phyloP scores from a whole-genome alignment of 768 basidiomycete species.

The Rhodotorula toruloides region DNA sequence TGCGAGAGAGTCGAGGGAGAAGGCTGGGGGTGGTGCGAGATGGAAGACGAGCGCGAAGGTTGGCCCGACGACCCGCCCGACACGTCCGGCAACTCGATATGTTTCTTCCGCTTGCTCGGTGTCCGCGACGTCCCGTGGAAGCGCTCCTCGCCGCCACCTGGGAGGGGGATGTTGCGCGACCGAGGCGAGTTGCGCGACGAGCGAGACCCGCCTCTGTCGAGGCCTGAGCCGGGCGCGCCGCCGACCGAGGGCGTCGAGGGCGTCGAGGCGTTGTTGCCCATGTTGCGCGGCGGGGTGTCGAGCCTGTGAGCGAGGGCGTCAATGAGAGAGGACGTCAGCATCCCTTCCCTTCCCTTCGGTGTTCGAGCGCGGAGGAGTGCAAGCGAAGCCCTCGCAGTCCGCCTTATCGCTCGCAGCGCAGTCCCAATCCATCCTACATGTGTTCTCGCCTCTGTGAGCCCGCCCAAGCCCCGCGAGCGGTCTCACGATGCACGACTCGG shows the following conservation, averaged over 20 bases:
- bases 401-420: too few species aligned
- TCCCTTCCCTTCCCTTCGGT: too few species aligned
- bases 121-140: not conserved
- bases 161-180: not conserved
- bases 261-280: constrained; percentile 24
- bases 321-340: not conserved
- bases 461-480: too few species aligned
- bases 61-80: not conserved
- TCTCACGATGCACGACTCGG: too few species aligned
- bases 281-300: not conserved
- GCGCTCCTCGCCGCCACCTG: not conserved
- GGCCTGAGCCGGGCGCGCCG: not conserved
- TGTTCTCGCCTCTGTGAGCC: too few species aligned
- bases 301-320: not conserved
- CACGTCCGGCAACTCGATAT: not conserved
- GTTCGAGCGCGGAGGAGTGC: too few species aligned
- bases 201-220: not conserved
- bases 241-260: not conserved
- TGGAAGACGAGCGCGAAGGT: constrained; percentile 1
- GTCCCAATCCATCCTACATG: too few species aligned
- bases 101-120: not conserved
- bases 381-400: too few species aligned
- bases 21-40: not conserved
- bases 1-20: not conserved
- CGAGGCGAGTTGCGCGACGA: constrained; percentile 4